These are phyloP conservation scores for Polysphondylium violaceum DNA, from an alignment of 78 protist genomes.

Conservation along the genomic window DNA sequence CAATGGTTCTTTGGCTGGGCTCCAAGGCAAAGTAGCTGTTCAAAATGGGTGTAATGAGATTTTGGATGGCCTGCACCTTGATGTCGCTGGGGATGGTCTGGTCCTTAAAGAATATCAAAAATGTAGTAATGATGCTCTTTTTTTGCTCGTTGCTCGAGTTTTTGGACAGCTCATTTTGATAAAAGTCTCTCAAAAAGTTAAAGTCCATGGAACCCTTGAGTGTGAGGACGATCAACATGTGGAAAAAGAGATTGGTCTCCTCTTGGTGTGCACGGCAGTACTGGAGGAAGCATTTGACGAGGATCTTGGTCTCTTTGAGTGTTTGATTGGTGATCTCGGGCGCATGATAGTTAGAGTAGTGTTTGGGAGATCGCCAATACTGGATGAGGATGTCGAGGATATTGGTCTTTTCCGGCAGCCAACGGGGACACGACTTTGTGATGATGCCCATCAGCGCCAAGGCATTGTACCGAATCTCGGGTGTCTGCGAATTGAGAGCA, in stretches of 20 bases:
- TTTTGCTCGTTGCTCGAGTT: conserved; percentile 44
- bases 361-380: conserved; percentile 16
- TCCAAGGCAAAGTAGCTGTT: conserved; percentile 6
- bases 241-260: conserved; percentile 85
- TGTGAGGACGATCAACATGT: conserved; percentile 81
- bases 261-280: conserved; percentile 73
- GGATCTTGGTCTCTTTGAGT: conserved; percentile 80
- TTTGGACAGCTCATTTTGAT: conserved; percentile 68
- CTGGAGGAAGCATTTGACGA: conserved; percentile 86
- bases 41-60: conserved; percentile 86
- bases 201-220: conserved; percentile 76
- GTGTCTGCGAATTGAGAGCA: neutral
- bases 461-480: conserved; percentile 4
- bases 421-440: conserved; percentile 6
- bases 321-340: conserved; percentile 32
- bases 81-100: conserved; percentile 23
- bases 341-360: neutral
- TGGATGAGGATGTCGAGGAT: conserved; percentile 25
- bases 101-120: conserved; percentile 60
- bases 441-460: conserved; percentile 10
- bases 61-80: conserved; percentile 89
- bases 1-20: conserved; percentile 6
- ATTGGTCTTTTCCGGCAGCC: conserved; percentile 29
- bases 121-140: conserved; percentile 17
- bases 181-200: conserved; percentile 83